These are phyloP conservation scores for Globisporangium emineosum DNA, from an alignment of 352 stramenopile species.

Conservation along the genomic window DNA sequence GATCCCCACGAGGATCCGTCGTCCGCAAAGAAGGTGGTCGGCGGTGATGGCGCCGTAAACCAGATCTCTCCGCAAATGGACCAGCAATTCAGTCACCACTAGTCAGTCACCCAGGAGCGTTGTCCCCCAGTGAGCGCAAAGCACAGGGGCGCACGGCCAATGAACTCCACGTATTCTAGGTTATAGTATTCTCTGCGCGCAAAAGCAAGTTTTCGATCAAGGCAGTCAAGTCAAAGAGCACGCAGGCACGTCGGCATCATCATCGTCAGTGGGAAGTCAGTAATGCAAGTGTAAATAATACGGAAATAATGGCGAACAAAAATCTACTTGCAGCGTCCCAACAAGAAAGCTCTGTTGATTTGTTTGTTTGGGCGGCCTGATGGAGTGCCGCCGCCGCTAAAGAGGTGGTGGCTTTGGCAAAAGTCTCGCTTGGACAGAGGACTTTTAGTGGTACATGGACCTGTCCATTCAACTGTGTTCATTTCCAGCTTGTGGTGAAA, in stretches of 20 bases:
- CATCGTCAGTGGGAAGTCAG: background rate
- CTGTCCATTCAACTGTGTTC: too few relatives aligned
- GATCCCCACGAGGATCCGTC: slow-evolving; percentile 5
- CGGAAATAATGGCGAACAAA: slow-evolving; percentile 1
- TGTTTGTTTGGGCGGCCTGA: background rate
- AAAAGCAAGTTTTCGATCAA: slow-evolving; percentile 6
- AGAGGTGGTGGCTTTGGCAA: too few relatives aligned
- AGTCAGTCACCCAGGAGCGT: background rate
- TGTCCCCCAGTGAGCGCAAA: background rate
- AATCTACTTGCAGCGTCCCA: slow-evolving; percentile 4
- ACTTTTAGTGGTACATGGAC: too few relatives aligned
- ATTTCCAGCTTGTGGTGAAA: too few relatives aligned
- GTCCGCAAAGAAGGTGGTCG: background rate
- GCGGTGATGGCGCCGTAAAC: background rate
- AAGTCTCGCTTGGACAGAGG: too few relatives aligned
- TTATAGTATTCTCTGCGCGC: slow-evolving; percentile 1
- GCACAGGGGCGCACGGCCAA: background rate
- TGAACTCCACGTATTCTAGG: slow-evolving; percentile 1
- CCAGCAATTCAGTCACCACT: slow-evolving; percentile 10
- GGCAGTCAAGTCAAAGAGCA: slow-evolving; percentile 3
- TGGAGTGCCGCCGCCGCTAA: too few relatives aligned
- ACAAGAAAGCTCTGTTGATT: background rate
- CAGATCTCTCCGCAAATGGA: background rate
- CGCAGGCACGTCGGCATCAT: slow-evolving; percentile 4
- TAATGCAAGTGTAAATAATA: slow-evolving; percentile 5